Evolutionary conservation across 2,329 filamentous ascomycete species (phyloP).

Genomic region (Zymoseptoria tritici): DNA sequence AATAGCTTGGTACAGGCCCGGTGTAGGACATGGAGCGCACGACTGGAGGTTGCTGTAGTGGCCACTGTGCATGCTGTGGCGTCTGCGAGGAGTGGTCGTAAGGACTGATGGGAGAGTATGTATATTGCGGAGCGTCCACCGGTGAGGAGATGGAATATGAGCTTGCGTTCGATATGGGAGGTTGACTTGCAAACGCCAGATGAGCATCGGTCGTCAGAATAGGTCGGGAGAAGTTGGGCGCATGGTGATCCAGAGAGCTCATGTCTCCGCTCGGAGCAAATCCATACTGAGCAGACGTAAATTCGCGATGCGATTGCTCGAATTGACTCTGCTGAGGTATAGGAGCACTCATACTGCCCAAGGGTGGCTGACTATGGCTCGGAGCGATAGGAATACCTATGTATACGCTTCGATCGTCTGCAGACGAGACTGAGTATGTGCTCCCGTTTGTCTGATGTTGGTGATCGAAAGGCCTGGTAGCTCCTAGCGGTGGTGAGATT

Average conservation of each 20-base stretch:
- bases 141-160: background rate
- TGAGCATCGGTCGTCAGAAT: background rate
- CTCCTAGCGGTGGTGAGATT: background rate
- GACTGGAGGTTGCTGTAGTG: background rate
- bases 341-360: background rate
- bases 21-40: background rate
- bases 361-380: background rate
- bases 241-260: background rate
- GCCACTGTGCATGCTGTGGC: background rate
- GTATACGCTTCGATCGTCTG: background rate
- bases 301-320: background rate
- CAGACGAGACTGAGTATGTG: background rate
- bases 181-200: background rate
- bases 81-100: background rate
- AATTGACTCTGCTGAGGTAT: background rate
- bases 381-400: constrained; percentile 4
- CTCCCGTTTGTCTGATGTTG: background rate
- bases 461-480: background rate
- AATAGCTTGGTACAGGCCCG: background rate
- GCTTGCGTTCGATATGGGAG: background rate
- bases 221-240: background rate
- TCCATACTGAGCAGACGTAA: background rate
- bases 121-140: background rate
- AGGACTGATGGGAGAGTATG: background rate
- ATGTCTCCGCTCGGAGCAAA: background rate